Base-by-base conservation (phyloP, 2,329 filamentous ascomycete genomes). In the Nemania diffusa region DNA sequence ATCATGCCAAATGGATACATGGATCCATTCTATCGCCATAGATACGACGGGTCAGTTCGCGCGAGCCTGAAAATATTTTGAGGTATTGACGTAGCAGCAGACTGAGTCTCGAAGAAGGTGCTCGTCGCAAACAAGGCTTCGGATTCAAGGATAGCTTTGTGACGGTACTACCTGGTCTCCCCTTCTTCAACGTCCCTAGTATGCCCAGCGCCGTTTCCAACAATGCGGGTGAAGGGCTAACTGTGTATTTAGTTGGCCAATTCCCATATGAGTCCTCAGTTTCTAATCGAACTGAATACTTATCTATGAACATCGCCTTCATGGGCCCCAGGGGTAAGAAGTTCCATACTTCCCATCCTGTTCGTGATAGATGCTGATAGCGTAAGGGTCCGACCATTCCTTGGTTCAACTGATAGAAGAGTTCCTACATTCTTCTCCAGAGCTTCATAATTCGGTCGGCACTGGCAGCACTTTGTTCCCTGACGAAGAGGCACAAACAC, bases 261-360 rank as follows among this genome's bases (percentile, higher is more conserved):
- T 44, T 44, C 40, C 40, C 40, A n/a, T 44, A 44, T 15, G 40
- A 44, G 40, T 44, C 40, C 15, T 44, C 40, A 15, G 40, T 44
- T 44, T 44, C 40, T 44, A 44, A 44, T 44, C 40, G 40, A 44
- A 44, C 40, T 44, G 40, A 44, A n/a, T 44, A 20, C 40, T 44
- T 44, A 15, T n/a, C 40, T n/a, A 44, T 15, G 4, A 44, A 44
- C 17, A 44, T 44, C 40, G 40, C 40, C 40, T 44, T 44, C 40
- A 44, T 44, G 40, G 40, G 40, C 40, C 40, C 40, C 7, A n/a
- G 40, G 17, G 40, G 40, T 44, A 44, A 44, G 40, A 44, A n/a
- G 40, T 20, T 15, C n/a, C 40, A 44, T 44, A 44, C 40, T 44
- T 15, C 40, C 40, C 40, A n/a, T 44, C 15, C 40, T 44, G 7